Evolutionary conservation across 2,329 filamentous ascomycete species (phyloP).

Genomic region (Hypoxylon sp.): DNA sequence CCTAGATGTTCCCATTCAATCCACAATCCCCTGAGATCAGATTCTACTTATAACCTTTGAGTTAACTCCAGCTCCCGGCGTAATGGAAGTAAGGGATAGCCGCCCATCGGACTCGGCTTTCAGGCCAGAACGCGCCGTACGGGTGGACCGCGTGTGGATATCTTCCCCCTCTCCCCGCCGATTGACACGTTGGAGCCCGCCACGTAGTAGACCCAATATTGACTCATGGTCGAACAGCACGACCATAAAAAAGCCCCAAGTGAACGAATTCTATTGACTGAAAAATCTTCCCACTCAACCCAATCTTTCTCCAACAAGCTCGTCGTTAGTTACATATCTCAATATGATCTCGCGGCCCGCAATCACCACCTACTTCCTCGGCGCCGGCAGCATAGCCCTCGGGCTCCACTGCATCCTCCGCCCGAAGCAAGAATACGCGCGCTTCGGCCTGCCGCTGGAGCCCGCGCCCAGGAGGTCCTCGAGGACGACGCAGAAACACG

Average conservation of each 20-base stretch:
- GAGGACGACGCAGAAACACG: neutral
- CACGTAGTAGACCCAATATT: slow-evolving; percentile 22
- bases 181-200: slow-evolving; percentile 19
- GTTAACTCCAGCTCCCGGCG: neutral
- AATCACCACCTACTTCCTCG: slow-evolving; percentile 18
- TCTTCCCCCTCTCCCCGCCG: slow-evolving; percentile 19
- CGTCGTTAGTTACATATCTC: neutral
- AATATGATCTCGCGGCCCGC: slow-evolving; percentile 4
- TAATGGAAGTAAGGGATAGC: slow-evolving; percentile 1
- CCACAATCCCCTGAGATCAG: neutral
- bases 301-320: neutral
- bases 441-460: slow-evolving; percentile 28
- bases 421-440: slow-evolving; percentile 25
- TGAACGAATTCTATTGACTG: neutral
- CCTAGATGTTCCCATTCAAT: neutral
- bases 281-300: neutral
- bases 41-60: neutral
- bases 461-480: slow-evolving; percentile 1
- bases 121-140: slow-evolving; percentile 7
- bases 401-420: slow-evolving; percentile 29
- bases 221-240: neutral
- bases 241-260: slow-evolving; percentile 12
- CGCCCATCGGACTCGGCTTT: slow-evolving; percentile 15
- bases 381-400: slow-evolving; percentile 9
- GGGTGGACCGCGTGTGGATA: slow-evolving; percentile 18